These are phyloP conservation scores for Naumovozyma castellii DNA, from an alignment of 805 yeast genomes.

Conservation along the genomic window DNA sequence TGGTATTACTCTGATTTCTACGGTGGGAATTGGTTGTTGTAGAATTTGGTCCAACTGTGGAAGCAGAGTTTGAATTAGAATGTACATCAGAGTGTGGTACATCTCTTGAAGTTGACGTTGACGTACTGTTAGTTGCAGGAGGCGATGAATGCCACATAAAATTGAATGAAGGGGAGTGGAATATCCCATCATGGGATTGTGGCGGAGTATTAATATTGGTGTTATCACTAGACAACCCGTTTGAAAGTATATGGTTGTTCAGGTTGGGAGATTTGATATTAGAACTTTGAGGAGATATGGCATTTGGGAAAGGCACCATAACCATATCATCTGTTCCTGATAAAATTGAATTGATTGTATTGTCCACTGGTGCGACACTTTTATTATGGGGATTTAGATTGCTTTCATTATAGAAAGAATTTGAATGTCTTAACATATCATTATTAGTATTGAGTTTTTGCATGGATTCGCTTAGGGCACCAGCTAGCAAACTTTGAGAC, in stretches of 20 bases:
- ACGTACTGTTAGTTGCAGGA: slow-evolving; percentile 4
- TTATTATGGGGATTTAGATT: neutral
- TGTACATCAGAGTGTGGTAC: slow-evolving; percentile 1
- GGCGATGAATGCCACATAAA: slow-evolving; percentile 19
- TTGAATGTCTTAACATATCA: neutral
- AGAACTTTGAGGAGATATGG: slow-evolving; percentile 7
- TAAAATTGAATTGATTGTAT: neutral
- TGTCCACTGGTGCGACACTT: slow-evolving; percentile 2
- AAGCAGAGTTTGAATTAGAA: neutral
- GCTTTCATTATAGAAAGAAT: slow-evolving; percentile 2
- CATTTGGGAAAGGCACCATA: neutral
- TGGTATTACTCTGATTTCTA: slow-evolving; percentile 15
- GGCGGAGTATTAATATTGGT: neutral
- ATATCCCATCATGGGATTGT: slow-evolving; percentile 5
- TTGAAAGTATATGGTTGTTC: neutral
- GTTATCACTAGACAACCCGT: neutral
- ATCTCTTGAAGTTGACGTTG: neutral
- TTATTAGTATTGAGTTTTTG: no score
- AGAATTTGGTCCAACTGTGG: neutral
- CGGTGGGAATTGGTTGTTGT: slow-evolving; percentile 6
- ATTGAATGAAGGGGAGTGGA: slow-evolving; percentile 21
- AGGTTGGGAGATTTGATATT: slow-evolving; percentile 1
- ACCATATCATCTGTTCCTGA: neutral
- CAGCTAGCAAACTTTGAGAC: neutral
- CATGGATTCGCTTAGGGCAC: neutral